Conservation (phyloP, 257 asterid genomes). For the Solanum virginianum region DNA sequence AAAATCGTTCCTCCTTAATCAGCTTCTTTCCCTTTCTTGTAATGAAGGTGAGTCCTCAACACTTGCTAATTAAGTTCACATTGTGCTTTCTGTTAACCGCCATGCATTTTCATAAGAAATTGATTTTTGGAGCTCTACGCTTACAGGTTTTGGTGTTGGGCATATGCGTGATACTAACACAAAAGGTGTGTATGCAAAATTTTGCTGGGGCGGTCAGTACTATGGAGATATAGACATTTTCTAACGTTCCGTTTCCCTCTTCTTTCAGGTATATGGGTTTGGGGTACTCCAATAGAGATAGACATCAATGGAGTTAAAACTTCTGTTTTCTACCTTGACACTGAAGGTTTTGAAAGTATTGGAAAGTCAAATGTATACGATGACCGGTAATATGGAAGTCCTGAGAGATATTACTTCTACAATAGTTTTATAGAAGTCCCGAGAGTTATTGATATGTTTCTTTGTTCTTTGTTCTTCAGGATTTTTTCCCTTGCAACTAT, state of each 20-base stretch:
- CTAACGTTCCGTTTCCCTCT: neutral
- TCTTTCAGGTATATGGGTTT: slow-evolving; percentile 81
- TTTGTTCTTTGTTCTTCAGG: slow-evolving; percentile 27
- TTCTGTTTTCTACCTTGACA: slow-evolving; percentile 89
- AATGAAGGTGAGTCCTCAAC: slow-evolving; percentile 56
- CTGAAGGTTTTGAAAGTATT: slow-evolving; percentile 97
- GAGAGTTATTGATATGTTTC: neutral
- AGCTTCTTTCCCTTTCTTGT: slow-evolving; percentile 94
- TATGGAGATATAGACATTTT: neutral
- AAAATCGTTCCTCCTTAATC: slow-evolving; percentile 93
- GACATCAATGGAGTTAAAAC: slow-evolving; percentile 77
- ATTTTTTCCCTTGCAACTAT: slow-evolving; percentile 92
- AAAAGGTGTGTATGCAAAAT: slow-evolving; percentile 38
- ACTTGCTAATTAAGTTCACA: neutral
- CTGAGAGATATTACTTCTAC: neutral
- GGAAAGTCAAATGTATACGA: slow-evolving; percentile 98
- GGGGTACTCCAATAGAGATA: slow-evolving; percentile 81
- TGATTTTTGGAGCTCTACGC: neutral
- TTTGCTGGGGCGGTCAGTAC: neutral
- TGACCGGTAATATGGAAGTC: slow-evolving; percentile 49
- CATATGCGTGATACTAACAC: slow-evolving; percentile 99
- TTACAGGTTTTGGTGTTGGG: slow-evolving; percentile 96
- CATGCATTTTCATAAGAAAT: neutral
- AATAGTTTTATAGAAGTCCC: neutral
- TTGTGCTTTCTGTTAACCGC: neutral